phyloP scores from a whole-genome alignment of 2,329 filamentous ascomycete species.

The Nigrospora sphaerica region DNA sequence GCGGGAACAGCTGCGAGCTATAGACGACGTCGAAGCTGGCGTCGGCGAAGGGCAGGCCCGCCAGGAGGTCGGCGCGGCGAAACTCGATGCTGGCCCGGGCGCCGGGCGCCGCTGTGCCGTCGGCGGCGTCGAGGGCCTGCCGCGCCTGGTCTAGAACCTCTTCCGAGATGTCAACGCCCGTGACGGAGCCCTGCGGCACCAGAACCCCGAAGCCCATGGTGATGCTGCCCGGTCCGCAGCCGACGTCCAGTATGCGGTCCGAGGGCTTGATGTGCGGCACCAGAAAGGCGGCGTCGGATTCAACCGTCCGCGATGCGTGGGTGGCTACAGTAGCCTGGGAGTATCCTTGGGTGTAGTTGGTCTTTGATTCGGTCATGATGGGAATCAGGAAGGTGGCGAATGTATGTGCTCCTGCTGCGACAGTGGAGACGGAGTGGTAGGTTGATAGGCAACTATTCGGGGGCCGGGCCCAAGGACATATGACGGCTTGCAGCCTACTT shows the following conservation, averaged over 20 bases:
- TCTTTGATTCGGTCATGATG: background rate
- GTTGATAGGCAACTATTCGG: no score
- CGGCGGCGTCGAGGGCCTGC: background rate
- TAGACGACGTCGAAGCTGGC: constrained; percentile 34
- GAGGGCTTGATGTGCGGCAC: constrained; percentile 29
- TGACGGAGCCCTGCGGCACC: constrained; percentile 29
- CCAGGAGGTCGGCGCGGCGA: constrained; percentile 24
- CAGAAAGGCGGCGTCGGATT: constrained; percentile 35
- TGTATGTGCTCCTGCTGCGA: no score
- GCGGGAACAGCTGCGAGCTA: constrained; percentile 33
- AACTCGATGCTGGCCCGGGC: constrained; percentile 18
- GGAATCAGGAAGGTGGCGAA: no score
- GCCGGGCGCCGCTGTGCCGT: no score
- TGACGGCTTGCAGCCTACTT: no score
- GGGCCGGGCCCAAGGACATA: no score
- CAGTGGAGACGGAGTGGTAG: no score
- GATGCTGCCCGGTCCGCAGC: constrained; percentile 43
- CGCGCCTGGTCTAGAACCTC: constrained; percentile 23
- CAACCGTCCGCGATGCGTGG: constrained; percentile 33
- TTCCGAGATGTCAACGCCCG: constrained; percentile 29
- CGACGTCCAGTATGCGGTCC: constrained; percentile 36
- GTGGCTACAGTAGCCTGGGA: constrained; percentile 27
- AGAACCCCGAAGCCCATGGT: constrained; percentile 32
- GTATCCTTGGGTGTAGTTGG: constrained; percentile 29
- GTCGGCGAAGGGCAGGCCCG: constrained; percentile 29